Percentiles rank a stretch among this genome's conserved stretches.
Conservation (phyloP, 192 early-diverging fungal species). For the Radiomyces spectabilis region DNA sequence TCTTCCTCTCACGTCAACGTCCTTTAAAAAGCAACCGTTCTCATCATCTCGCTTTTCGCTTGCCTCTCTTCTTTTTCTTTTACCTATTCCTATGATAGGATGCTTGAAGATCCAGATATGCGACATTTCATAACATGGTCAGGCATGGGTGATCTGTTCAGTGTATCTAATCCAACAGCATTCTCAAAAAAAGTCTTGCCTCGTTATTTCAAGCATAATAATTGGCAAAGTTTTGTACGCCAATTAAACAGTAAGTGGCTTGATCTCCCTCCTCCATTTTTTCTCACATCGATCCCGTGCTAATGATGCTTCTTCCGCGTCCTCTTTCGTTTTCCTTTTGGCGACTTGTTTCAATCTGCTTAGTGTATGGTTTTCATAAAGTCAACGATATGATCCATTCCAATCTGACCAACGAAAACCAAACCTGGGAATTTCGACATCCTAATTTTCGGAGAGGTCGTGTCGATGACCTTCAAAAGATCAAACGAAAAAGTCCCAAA, state of each 20-base stretch:
- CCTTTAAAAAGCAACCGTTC: neutral
- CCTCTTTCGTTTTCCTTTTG: too few species aligned
- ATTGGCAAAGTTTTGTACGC: constrained; percentile 79
- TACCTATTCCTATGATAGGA: constrained; percentile 24
- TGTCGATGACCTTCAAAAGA: too few species aligned
- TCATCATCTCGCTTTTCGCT: neutral
- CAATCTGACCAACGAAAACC: constrained; percentile 40
- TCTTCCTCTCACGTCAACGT: neutral
- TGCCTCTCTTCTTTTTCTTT: neutral
- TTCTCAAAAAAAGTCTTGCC: constrained; percentile 67
- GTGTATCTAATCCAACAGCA: constrained; percentile 73
- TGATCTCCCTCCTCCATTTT: neutral
- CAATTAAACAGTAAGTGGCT: constrained; percentile 62
- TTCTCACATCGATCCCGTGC: neutral
- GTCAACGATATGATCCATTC: constrained; percentile 37
- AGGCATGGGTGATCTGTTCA: constrained; percentile 68
- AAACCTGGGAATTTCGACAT: constrained; percentile 84
- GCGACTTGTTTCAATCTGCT: neutral
- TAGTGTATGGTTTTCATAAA: constrained; percentile 74
- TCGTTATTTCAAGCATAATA: constrained; percentile 80
- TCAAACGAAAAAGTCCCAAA: too few species aligned
- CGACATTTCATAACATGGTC: constrained; percentile 64
- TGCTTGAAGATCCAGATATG: constrained; percentile 54
- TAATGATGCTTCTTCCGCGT: too few species aligned
- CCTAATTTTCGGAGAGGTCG: constrained; percentile 66